These are phyloP conservation scores for Crithidia brevicula DNA, from an alignment of 208 protist species.

Conservation along the genomic window DNA sequence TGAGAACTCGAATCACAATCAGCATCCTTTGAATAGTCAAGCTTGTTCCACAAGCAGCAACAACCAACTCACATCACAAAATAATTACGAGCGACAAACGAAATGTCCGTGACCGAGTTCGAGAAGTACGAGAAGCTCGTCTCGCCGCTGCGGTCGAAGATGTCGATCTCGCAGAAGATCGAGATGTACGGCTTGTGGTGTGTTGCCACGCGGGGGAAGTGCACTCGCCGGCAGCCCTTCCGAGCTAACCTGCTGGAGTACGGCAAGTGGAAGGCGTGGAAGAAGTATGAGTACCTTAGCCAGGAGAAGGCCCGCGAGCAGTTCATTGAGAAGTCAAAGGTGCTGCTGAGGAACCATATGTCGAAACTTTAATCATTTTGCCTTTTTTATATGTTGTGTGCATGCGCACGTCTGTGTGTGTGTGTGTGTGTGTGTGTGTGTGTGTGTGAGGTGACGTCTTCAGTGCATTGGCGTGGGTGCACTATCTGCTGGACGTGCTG, in stretches of 20 bases:
- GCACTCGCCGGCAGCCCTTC: slow-evolving; percentile 59
- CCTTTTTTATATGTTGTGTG: too few relatives aligned
- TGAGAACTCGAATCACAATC: too few relatives aligned
- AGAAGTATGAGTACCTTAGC: slow-evolving; percentile 70
- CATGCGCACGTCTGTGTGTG: not conserved
- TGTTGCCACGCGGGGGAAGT: slow-evolving; percentile 69
- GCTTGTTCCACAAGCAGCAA: not conserved
- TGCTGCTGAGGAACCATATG: slow-evolving; percentile 31
- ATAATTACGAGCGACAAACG: too few relatives aligned
- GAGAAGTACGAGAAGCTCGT: slow-evolving; percentile 49
- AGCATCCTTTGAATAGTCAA: too few relatives aligned
- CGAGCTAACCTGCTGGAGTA: slow-evolving; percentile 63
- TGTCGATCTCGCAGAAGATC: slow-evolving; percentile 76
- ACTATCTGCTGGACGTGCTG: too few relatives aligned
- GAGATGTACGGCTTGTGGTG: slow-evolving; percentile 90
- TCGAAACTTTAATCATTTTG: slow-evolving; percentile 76
- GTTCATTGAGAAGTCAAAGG: slow-evolving; percentile 72
- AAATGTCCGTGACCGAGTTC: slow-evolving; percentile 52
- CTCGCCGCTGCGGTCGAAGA: slow-evolving; percentile 38
- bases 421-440: too few relatives aligned
- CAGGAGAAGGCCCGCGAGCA: slow-evolving; percentile 75
- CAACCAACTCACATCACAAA: not conserved
- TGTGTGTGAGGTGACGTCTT: too few relatives aligned
- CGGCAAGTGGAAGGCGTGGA: slow-evolving; percentile 84
- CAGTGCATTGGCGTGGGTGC: too few relatives aligned